Base-by-base conservation (phyloP, 768 basidiomycete species). In the Pulveroboletus frians region DNA sequence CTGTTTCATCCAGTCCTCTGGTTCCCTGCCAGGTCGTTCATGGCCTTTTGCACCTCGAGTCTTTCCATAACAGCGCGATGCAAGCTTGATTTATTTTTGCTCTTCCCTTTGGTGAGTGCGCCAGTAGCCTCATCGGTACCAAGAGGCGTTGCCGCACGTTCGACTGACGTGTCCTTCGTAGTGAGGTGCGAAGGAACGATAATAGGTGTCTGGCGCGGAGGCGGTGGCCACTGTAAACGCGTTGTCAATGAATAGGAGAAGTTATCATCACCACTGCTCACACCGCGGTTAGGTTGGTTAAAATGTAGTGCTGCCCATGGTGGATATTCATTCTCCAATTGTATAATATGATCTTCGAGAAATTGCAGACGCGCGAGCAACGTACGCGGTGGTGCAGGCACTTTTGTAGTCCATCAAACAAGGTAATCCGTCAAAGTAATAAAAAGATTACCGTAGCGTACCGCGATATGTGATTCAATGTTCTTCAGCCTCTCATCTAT, bases 291-390 rank as follows among this genome's bases (percentile, higher is more conserved):
- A 3, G 89, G 89, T 61, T 92, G 88, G 48, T 86, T 89, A 63
- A 91, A 91, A 61, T 91, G 88, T n/a, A 91, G 69, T 8, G 88
- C 87, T 0, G 88, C 86, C 88, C 88, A 91, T 5, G 88, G 86
- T 3, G 88, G 88, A 58, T 88, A 90, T 45, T 89, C 87, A 58
- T 80, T 86, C 63, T 92, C 88, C 2, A 92, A 72, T 43, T 75
- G 76, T 32, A 85, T 74, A 51, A 92, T 76, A 57, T 90, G 88
- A 32, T 88, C 84, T 63, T 92, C 88, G 1, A 92, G 65, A 53
- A 79, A 81, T 53, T 80, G 79, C 15, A 92, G 67, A 1, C 88
- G 80, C 26, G 77, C 71, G 20, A 84, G 70, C 18, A 91, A 67
- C 4, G 77, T 81, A 7, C 74, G 76, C 0, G 89, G 88, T 3